A percentile compares a stretch with the other conserved stretches of the same genome.
phyloP scores from a whole-genome alignment of 495 filamentous ascomycete species.

The Podospora australis region DNA sequence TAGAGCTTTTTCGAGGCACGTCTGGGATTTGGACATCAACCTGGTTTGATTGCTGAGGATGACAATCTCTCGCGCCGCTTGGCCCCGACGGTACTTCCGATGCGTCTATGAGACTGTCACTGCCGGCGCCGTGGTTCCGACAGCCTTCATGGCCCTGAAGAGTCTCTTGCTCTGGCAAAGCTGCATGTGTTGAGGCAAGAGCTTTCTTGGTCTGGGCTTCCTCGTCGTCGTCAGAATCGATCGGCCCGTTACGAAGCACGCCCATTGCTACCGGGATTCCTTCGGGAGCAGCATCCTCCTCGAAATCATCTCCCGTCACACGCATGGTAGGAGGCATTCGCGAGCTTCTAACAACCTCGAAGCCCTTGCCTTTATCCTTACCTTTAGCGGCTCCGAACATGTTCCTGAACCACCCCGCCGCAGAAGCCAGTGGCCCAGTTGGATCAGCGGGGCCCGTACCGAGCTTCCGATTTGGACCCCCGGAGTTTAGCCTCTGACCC shows the following conservation, averaged over 20 bases:
- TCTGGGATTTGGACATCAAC: constrained; percentile 23
- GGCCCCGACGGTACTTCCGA: not conserved
- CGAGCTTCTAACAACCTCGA: constrained; percentile 88
- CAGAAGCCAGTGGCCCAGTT: constrained; percentile 78
- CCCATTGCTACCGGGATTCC: constrained; percentile 54
- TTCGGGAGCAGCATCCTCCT: constrained; percentile 44
- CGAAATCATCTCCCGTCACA: constrained; percentile 45
- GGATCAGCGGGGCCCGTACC: constrained; percentile 95
- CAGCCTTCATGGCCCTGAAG: constrained; percentile 30
- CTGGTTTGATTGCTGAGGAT: too few relatives aligned
- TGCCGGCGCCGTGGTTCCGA: not conserved
- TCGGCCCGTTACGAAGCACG: constrained; percentile 49
- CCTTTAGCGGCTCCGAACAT: constrained; percentile 74
- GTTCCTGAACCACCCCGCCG: constrained; percentile 78
- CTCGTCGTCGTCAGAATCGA: constrained; percentile 55
- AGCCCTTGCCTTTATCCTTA: constrained; percentile 88
- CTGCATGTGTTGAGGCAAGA: constrained; percentile 17
- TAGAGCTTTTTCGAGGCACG: constrained; percentile 59
- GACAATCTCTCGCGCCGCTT: not conserved
- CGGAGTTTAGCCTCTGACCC: constrained; percentile 78
- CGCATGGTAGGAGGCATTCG: constrained; percentile 59
- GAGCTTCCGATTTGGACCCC: constrained; percentile 70
- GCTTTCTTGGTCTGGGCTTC: constrained; percentile 23
- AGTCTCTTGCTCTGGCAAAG: constrained; percentile 28
- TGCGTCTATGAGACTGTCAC: not conserved